Base-by-base conservation (phyloP, 768 basidiomycete genomes). In the Suillus americanus region DNA sequence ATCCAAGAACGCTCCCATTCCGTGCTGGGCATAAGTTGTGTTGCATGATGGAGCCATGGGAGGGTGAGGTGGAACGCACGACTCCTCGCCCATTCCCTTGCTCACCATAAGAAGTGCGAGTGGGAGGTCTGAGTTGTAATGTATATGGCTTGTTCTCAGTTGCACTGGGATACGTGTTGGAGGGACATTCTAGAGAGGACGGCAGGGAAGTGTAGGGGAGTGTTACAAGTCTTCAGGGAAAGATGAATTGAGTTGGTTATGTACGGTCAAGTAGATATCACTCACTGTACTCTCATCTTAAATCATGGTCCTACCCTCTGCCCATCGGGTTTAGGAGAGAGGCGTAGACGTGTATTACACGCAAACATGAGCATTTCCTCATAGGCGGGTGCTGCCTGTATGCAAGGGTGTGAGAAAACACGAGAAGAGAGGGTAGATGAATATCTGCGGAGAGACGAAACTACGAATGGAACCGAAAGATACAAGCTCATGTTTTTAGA, bases 241-340 rank as follows among this genome's bases (percentile, higher is more conserved):
- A 43, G 41, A 67, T 59, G 68, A 57, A 60, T 48, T 12, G 56
- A 57, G 45, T n/a, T 14, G 16, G 33, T 5, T 10, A 50, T 20
- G 5, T 12, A 33, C 9, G 16, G 18, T 18, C 18, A 38, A 38
- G 12, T 33, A 13, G 46, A 54, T n/a, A 33, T 33, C 18, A 18
- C 53, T 54, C 1, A 33, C 35, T 81, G 64, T 74, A 89, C 89
- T 84, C 82, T 77, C 85, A 88, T 68, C 87, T 86, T 55, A 84
- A 78, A 60, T n/a, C 80, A 69, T 86, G 2, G 28, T 30, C 28
- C 28, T 30, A 30, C 28, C 84, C 66, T n/a, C 33, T 33, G 18
- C 30, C 18, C 18, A 20, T 71, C 72, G 2, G 71, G 72, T 50
- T 75, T 72, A 16, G 80, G 16, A 41, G 12, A 75, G 72, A 3